Conservation (phyloP, 2,329 filamentous ascomycete genomes). For the Arthrinium phaeospermum region DNA sequence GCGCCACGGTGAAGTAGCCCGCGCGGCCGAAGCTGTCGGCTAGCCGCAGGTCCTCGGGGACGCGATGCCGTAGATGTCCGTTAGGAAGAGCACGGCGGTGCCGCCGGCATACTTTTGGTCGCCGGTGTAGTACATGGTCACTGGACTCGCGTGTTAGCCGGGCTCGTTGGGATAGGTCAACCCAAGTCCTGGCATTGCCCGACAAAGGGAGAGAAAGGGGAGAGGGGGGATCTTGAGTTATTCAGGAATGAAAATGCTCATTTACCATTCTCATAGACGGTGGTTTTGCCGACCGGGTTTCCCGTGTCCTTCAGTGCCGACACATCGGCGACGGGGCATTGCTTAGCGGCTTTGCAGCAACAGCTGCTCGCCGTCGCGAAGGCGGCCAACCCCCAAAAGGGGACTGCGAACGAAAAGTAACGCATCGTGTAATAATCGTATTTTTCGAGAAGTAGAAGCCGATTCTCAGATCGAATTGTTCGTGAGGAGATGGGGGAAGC, state of each 20-base stretch:
- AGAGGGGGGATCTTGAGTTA: too few relatives aligned
- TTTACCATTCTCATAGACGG: constrained; percentile 37
- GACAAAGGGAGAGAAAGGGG: background rate
- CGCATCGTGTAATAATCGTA: constrained; percentile 21
- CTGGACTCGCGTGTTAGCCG: constrained; percentile 26
- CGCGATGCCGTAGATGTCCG: constrained; percentile 41
- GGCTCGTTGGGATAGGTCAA: background rate
- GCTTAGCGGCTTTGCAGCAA: constrained; percentile 3
- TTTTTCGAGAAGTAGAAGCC: background rate
- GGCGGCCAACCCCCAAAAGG: constrained; percentile 19
- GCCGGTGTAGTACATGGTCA: constrained; percentile 40
- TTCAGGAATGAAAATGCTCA: background rate
- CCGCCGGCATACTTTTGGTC: constrained; percentile 28
- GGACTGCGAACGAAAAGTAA: background rate
- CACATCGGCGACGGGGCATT: constrained; percentile 34
- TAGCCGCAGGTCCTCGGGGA: constrained; percentile 38
- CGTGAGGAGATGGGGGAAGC: background rate
- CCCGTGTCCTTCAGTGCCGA: constrained; percentile 37
- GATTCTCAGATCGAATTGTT: too few relatives aligned
- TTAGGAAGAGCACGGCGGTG: constrained; percentile 39
- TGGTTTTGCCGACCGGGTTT: constrained; percentile 35
- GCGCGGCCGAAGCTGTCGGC: constrained; percentile 45
- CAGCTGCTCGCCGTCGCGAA: background rate
- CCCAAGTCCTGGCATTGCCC: background rate
- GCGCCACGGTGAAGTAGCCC: constrained; percentile 41